Percentiles rank a stretch among this genome's conserved stretches.
These are phyloP conservation scores for Colletotrichum sp. DNA, from an alignment of 2,329 filamentous ascomycete genomes.

Conservation along the genomic window DNA sequence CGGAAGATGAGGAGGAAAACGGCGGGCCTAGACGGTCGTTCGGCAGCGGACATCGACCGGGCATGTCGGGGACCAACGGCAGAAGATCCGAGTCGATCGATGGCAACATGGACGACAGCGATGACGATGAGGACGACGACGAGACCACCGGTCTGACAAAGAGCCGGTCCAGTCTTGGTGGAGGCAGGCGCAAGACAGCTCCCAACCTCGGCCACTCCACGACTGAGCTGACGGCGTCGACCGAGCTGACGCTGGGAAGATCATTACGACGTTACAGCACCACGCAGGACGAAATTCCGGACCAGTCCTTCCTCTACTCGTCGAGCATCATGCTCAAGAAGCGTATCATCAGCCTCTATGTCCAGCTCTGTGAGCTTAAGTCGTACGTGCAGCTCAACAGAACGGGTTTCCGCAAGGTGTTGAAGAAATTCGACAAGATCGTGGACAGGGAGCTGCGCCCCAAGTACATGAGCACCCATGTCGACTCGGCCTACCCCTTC, in stretches of 20 bases:
- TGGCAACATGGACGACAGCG: conserved; percentile 66
- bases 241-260: conserved; percentile 56
- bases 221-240: conserved; percentile 66
- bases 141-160: conserved; percentile 61
- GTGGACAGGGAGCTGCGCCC: conserved; percentile 81
- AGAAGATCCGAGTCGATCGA: conserved; percentile 51
- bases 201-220: conserved; percentile 43
- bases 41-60: conserved; percentile 25
- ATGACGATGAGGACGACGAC: conserved; percentile 69
- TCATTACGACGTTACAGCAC: conserved; percentile 68
- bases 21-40: conserved; percentile 12
- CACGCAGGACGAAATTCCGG: conserved; percentile 78
- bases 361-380: conserved; percentile 92
- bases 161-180: conserved; percentile 42
- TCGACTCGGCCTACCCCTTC: conserved; percentile 85
- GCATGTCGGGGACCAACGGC: conserved; percentile 43
- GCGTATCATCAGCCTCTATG: conserved; percentile 84
- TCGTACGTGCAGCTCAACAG: conserved; percentile 96
- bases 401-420: conserved; percentile 93
- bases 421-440: conserved; percentile 99
- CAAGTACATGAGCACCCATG: conserved; percentile 75
- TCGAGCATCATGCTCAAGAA: conserved; percentile 90
- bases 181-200: conserved; percentile 40
- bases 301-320: conserved; percentile 71
- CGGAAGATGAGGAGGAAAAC: conserved; percentile 40